These are phyloP conservation scores for Punica granatum DNA, from an alignment of 345 rosid genomes.

Conservation along the genomic window DNA sequence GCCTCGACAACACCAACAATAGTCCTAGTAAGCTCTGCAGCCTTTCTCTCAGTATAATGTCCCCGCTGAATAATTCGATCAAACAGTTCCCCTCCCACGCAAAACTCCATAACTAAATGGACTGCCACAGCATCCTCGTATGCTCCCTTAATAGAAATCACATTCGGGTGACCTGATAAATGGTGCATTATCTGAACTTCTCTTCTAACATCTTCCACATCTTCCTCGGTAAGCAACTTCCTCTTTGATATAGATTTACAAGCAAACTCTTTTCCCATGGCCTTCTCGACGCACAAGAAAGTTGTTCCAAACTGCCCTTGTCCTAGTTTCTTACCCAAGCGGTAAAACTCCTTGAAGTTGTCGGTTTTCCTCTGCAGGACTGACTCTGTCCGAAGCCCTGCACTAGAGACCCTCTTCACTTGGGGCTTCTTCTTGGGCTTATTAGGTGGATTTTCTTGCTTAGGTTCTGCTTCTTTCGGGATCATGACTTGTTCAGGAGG, in stretches of 20 bases:
- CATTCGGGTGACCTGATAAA: conserved; percentile 37
- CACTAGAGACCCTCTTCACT: conserved; percentile 32
- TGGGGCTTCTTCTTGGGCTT: conserved; percentile 25
- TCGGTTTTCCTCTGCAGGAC: conserved; percentile 31
- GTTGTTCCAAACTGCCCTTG: conserved; percentile 48
- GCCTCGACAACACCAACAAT: conserved; percentile 43
- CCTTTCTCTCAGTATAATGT: conserved; percentile 36
- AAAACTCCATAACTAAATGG: conserved; percentile 41
- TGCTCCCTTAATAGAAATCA: conserved; percentile 30
- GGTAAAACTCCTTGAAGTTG: conserved; percentile 32
- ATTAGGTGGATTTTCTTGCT: conserved; percentile 4
- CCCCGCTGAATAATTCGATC: conserved; percentile 39
- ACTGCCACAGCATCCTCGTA: conserved; percentile 41
- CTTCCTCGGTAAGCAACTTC: conserved; percentile 33
- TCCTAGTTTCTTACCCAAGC: conserved; percentile 35
- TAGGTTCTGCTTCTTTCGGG: conserved; percentile 5
- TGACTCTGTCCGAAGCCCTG: conserved; percentile 25
- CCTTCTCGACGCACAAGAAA: conserved; percentile 31
- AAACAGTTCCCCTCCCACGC: conserved; percentile 41
- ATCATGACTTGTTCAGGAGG: conserved; percentile 33
- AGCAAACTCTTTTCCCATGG: conserved; percentile 29
- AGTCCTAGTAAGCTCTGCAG: conserved; percentile 37
- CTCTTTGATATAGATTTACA: conserved; percentile 45
- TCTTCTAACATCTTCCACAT: conserved; percentile 46
- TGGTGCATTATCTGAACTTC: conserved; percentile 55